Evolutionary conservation across 257 asterid genomes (phyloP), one percentile per base, ranked within the genome.

Genomic region (Forsythia suspensa): DNA sequence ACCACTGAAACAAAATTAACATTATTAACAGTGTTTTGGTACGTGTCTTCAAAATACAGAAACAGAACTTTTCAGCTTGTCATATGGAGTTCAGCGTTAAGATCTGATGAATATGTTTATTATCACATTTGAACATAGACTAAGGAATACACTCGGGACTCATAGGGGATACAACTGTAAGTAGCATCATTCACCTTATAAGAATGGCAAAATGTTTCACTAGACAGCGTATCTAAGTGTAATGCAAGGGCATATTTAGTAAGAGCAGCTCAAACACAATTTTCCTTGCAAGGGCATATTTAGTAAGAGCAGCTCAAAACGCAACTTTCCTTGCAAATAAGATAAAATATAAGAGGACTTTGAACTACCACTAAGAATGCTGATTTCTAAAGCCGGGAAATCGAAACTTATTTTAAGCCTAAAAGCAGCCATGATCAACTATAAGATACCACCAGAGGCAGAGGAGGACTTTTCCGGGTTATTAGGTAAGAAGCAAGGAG

Each of bases 211-310:
- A 7, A 11, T 68, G 16, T 71, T 67, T 42, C 73, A 70, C 79
- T 39, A 29, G 77, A 43, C 16, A 74, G 79, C 43, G 46, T 12
- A 48, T 16, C 74, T 0, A 81, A 52, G 65, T 68, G 71, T 48
- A 57, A 55, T 73, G 75, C 43, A 3, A 66, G 11, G 57, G 40
- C 81, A 76, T 13, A 63, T 71, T n/a, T n/a, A n/a, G n/a, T n/a
- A n/a, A n/a, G n/a, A n/a, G n/a, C n/a, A n/a, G n/a, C n/a, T n/a
- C n/a, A 9, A 41, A 69, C 42, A 63, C 61, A 57, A 24, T 3
- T 34, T 29, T 29, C 39, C 55, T 69, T 21, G 40, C 15, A 34
- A 43, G 11, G 57, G 40, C 81, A 76, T 13, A 65, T 71, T 43
- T 46, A 48, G 76, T 71, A 75, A 38, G 34, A 82, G 63, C 10